Evolutionary conservation across 148 eudicot species (phyloP), one percentile per base, ranked within the genome.

Genomic region (Arctostaphylos glauca): DNA sequence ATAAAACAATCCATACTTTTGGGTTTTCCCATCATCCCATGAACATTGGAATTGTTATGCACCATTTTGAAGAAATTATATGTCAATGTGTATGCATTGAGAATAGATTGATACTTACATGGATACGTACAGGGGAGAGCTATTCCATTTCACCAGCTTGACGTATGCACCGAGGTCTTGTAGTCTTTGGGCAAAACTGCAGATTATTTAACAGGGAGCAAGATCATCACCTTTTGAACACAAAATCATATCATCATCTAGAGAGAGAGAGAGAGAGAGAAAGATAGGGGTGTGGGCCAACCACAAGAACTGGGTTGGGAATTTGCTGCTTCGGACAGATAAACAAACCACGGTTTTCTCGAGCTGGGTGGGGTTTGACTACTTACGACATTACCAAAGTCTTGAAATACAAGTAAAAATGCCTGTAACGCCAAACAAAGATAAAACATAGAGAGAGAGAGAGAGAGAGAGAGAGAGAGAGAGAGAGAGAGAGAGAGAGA

Each of bases 191-290:
- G 95, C 90, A 77, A 96, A 96, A 87, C 92, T n/a, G n/a, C n/a
- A n/a, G n/a, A n/a, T n/a, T n/a, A n/a, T n/a, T n/a, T n/a, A n/a
- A n/a, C n/a, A n/a, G 2, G 99, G 98, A 80, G 98, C 99, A 85
- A 96, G 95, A 79, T 93, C 94, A 73, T 94, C 99, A 80, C 91
- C 91, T 86, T 94, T 95, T 3, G 99, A 94, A 87, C 95, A 96
- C 62, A 96, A 84, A 19, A 96, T 88, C 74, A 96, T 93, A 91
- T 94, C n/a, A n/a, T n/a, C n/a, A n/a, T n/a, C n/a, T n/a, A n/a
- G n/a, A n/a, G n/a, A n/a, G n/a, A n/a, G n/a, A n/a, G n/a, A n/a
- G n/a, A n/a, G n/a, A n/a, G n/a, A 53, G n/a, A n/a, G n/a, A n/a
- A n/a, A n/a, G n/a, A n/a, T n/a, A n/a, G n/a, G n/a, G n/a, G n/a